Conservation (phyloP, 352 stramenopile species). For the Pythium aquatile region DNA sequence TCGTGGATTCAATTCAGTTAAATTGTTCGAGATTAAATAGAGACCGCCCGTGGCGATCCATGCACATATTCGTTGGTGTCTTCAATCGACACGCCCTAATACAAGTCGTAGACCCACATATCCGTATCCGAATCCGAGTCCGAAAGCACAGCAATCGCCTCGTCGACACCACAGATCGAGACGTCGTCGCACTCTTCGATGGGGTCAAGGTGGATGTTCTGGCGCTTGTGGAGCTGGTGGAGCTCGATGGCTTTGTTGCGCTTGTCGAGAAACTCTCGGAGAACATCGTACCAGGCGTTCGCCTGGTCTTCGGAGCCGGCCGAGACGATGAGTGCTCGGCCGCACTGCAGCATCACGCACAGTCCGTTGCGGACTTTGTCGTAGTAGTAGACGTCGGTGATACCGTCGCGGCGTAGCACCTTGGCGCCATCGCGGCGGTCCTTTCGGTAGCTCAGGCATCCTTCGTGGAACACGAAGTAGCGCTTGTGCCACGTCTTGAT, state of each 20-base stretch:
- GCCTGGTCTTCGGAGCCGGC: conserved; percentile 54
- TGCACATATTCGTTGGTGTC: background rate
- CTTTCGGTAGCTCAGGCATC: conserved; percentile 61
- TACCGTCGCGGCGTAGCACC: conserved; percentile 44
- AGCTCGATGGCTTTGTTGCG: conserved; percentile 18
- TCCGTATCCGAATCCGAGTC: conserved; percentile 26
- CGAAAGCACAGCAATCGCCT: conserved; percentile 14
- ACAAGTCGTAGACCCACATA: conserved; percentile 25
- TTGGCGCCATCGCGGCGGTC: conserved; percentile 50
- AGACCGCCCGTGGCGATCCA: background rate
- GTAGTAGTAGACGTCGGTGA: conserved; percentile 55
- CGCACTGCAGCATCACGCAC: conserved; percentile 45
- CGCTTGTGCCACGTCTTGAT: conserved; percentile 78
- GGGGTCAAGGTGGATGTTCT: conserved; percentile 14
- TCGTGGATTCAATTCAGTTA: background rate
- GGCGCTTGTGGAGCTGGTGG: conserved; percentile 13
- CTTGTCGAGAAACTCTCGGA: conserved; percentile 45
- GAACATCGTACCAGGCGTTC: conserved; percentile 60
- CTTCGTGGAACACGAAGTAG: conserved; percentile 78
- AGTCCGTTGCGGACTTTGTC: conserved; percentile 49
- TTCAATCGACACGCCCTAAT: conserved; percentile 13
- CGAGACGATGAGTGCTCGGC: conserved; percentile 44
- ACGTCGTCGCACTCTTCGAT: conserved; percentile 22
- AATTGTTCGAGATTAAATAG: conserved; percentile 8
- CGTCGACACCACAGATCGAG: conserved; percentile 2